Percentiles rank a stretch among this genome's conserved stretches.
These are phyloP conservation scores for Neofusicoccum cordaticola DNA, from an alignment of 2,329 filamentous ascomycete species.

Conservation along the genomic window DNA sequence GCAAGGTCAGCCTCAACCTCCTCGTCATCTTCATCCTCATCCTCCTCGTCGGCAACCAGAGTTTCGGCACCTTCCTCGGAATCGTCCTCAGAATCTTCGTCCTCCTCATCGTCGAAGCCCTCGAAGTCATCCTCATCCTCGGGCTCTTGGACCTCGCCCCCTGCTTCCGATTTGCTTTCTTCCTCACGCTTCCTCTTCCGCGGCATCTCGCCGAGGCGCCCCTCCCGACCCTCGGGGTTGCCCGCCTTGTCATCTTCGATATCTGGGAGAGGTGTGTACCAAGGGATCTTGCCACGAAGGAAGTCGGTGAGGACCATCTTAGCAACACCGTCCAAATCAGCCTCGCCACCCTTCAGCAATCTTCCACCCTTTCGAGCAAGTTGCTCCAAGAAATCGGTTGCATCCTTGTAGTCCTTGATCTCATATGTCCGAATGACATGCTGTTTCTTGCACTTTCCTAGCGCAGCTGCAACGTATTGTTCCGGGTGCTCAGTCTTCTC, in stretches of 20 bases:
- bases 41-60: slow-evolving; percentile 23
- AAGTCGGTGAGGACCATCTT: slow-evolving; percentile 98
- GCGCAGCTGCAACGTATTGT: slow-evolving; percentile 85
- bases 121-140: slow-evolving; percentile 22
- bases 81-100: slow-evolving; percentile 20
- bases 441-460: slow-evolving; percentile 75
- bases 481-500: slow-evolving; percentile 96
- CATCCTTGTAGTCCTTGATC: slow-evolving; percentile 67
- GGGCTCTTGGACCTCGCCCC: slow-evolving; percentile 38
- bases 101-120: slow-evolving; percentile 18
- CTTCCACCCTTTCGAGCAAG: slow-evolving; percentile 84
- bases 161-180: slow-evolving; percentile 37
- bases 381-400: slow-evolving; percentile 80
- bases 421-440: slow-evolving; percentile 94
- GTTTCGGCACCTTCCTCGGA: slow-evolving; percentile 25
- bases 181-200: slow-evolving; percentile 64
- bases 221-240: slow-evolving; percentile 67
- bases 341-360: slow-evolving; percentile 86
- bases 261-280: slow-evolving; percentile 80
- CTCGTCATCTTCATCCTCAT: slow-evolving; percentile 23
- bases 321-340: slow-evolving; percentile 89
- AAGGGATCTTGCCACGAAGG: slow-evolving; percentile 89
- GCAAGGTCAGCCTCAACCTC: slow-evolving; percentile 33
- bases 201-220: slow-evolving; percentile 77
- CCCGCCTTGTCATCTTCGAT: slow-evolving; percentile 47